Evolutionary conservation across 31 red algal genomes (phyloP).

Genomic region (Endocladia muricata): DNA sequence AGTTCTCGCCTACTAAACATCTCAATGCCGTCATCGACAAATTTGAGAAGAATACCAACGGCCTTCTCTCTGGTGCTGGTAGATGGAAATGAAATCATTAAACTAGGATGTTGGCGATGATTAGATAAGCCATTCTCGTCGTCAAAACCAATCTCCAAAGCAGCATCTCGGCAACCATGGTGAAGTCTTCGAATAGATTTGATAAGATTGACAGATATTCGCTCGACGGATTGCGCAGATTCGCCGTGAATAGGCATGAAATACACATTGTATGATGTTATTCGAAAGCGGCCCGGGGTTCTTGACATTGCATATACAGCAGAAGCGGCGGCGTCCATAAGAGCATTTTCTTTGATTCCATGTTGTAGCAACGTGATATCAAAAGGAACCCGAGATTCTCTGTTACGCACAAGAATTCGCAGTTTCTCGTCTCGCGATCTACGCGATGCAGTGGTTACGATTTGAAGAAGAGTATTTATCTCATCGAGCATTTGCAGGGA

Average conservation of each 20-base stretch:
- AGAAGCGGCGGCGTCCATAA: constrained; percentile 60
- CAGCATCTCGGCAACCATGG: constrained; percentile 57
- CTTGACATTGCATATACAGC: constrained; percentile 60
- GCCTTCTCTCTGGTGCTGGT: constrained; percentile 21
- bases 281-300: constrained; percentile 62
- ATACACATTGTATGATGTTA: constrained; percentile 64
- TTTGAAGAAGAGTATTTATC: constrained; percentile 25
- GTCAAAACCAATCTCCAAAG: constrained; percentile 41
- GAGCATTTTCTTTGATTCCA: constrained; percentile 22
- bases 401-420: constrained; percentile 32
- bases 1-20: constrained; percentile 44
- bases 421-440: constrained; percentile 31
- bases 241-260: constrained; percentile 85
- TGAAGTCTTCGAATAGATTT: constrained; percentile 33
- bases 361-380: constrained; percentile 71
- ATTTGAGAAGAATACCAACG: constrained; percentile 11
- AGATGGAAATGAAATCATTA: constrained; percentile 59
- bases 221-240: constrained; percentile 26
- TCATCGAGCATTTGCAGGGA: constrained; percentile 39
- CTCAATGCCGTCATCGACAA: constrained; percentile 13
- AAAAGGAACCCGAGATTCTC: constrained; percentile 55
- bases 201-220: constrained; percentile 23
- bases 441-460: constrained; percentile 16
- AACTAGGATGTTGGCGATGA: not conserved
- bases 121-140: not conserved